Base-by-base conservation (phyloP, 2,329 filamentous ascomycete species). In the Aspergillus aculeatus region DNA sequence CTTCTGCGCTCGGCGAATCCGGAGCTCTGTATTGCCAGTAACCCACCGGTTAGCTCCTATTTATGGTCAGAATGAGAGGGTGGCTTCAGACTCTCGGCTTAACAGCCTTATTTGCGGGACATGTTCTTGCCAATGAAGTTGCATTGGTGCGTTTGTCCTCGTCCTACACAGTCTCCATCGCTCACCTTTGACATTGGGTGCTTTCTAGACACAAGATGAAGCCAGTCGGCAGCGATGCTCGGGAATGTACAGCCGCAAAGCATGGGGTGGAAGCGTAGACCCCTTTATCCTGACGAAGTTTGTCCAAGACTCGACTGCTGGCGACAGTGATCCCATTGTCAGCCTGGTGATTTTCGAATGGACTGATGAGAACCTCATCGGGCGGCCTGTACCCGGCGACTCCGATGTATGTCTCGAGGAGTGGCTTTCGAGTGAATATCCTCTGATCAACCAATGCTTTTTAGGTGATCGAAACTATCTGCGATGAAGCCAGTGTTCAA, bases 341-440 rank as follows among this genome's bases (percentile, higher is more conserved):
- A 96, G 92, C 75, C 78, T 97, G 68, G 83, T 96, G 55, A 89
- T 99, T 64, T 99, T 96, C 75, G 94, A 99, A 78, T 99, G 93
- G 91, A 87, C 84, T 66, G 95, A 99, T 72, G 87, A 90, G 72
- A 79, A 86, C 54, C 82, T 94, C 57, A 87, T 99, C 64, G 93
- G 94, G 48, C 83, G 89, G 60, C 83, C 83, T 38, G 80, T 85
- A 54, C 81, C 81, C 29, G 82, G 83, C 55, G 79, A 83, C 35
- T 73, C 78, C 51, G 81, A 83, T 70, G 86, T 89, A 81, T 67
- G 78, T 47, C 16, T 29, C 14, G 14, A 38, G 47, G 7, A 47
- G 41, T 51, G 7, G 41, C 41, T 52, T 23, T 41, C 19, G 21
- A 31, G 24, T 19, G 31, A 19, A 54, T 11, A 41, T 59, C 29